Evolutionary conservation across 2,329 filamentous ascomycete genomes (phyloP), one percentile per base, ranked within the genome.

Genomic region (Amphichorda felina): DNA sequence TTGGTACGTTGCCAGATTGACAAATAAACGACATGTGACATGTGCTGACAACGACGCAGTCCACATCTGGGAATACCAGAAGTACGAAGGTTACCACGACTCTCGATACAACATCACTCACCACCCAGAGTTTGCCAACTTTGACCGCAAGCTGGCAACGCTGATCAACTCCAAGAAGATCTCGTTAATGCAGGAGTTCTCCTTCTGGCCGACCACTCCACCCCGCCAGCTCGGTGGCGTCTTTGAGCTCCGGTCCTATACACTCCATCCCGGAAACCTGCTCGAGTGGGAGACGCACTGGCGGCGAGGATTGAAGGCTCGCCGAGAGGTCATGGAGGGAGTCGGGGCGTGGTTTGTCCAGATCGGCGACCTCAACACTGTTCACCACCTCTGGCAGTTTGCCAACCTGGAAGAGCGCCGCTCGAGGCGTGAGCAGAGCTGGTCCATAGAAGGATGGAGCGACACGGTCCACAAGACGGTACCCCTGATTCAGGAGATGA

Each of bases 221-320:
- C 91, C 91, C 1, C 85, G 91, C 40, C 70, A 85, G 50, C 75
- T 98, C 1, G 91, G 91, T 37, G 91, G 91, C 31, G 62, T 98
- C 29, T 98, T 98, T 54, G 91, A 98, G 65, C 72, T 98, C 24
- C 84, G 91, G 35, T 95, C 91, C 2, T 98, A 98, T 66, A 95
- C 87, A 5, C 72, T 98, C 16, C 86, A 95, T 55, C 91, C 91
- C 0, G 91, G 91, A 29, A 95, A 95, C 56, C 70, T 98, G 30
- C 72, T 98, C 7, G 91, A 98, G 62, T 98, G 91, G 91, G 91
- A 98, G 70, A 93, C 85, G 28, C 91, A 98, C 62, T 98, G 91
- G 91, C 75, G 93, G 41, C 79, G 85, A 44, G 91, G 91, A 18
- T 72, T 98, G 37, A 83, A 84, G 60, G 91, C 91, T 2, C 76